Evolutionary conservation across 495 filamentous ascomycete species (phyloP).

Genomic region (Neurospora tetraspora): DNA sequence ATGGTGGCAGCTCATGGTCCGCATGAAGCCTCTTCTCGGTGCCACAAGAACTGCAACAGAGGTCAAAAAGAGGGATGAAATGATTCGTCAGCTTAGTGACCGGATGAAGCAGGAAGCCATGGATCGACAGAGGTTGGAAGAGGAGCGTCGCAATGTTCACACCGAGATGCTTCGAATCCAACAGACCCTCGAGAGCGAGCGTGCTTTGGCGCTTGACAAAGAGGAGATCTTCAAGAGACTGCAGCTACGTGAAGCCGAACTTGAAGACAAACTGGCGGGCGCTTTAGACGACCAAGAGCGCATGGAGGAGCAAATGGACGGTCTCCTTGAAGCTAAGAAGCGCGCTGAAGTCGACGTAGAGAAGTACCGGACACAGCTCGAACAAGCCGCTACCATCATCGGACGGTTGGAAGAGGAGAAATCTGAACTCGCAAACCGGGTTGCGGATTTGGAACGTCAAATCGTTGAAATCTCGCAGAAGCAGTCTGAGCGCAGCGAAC

Average conservation of each 20-base stretch:
- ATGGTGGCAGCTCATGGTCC: slow-evolving; percentile 94
- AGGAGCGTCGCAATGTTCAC: slow-evolving; percentile 81
- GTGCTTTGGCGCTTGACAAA: slow-evolving; percentile 89
- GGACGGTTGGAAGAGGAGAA: slow-evolving; percentile 77
- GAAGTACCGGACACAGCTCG: slow-evolving; percentile 66
- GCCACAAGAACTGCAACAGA: slow-evolving; percentile 83
- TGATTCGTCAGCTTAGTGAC: slow-evolving; percentile 73
- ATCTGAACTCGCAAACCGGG: slow-evolving; percentile 53
- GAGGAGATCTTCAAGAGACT: slow-evolving; percentile 96
- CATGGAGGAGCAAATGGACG: slow-evolving; percentile 87
- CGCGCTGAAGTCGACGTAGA: slow-evolving; percentile 79
- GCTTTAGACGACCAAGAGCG: slow-evolving; percentile 93
- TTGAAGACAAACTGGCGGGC: slow-evolving; percentile 82
- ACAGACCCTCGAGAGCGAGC: slow-evolving; percentile 88
- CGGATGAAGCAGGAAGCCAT: slow-evolving; percentile 69
- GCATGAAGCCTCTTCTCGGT: slow-evolving; percentile 90
- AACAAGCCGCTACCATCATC: slow-evolving; percentile 85
- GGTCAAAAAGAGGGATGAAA: slow-evolving; percentile 88
- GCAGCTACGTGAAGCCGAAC: slow-evolving; percentile 78
- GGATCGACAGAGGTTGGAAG: slow-evolving; percentile 74
- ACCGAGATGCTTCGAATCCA: slow-evolving; percentile 80
- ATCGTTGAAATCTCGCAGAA: slow-evolving; percentile 55
- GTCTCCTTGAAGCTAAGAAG: slow-evolving; percentile 80
- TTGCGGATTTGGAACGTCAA: slow-evolving; percentile 56
- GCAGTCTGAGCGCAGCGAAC: slow-evolving; percentile 57